A percentile compares a stretch with the other conserved stretches of the same genome.
These are phyloP conservation scores for Coccomyxa subellipsoidea DNA, from an alignment of 163 green algal species.

Conservation along the genomic window DNA sequence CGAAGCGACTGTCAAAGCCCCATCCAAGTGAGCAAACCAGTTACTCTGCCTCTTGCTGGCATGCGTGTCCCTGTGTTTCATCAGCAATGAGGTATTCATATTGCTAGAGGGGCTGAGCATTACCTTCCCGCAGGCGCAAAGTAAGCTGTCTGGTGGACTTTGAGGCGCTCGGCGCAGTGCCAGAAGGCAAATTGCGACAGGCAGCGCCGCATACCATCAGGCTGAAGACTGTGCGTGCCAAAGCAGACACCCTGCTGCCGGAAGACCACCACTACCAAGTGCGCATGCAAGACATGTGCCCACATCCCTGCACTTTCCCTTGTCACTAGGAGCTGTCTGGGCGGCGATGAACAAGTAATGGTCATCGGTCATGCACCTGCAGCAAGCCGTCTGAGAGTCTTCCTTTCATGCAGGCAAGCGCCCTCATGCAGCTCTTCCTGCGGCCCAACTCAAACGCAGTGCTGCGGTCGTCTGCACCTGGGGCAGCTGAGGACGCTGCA, in stretches of 20 bases:
- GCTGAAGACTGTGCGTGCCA: conserved; percentile 13
- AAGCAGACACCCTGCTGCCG: conserved; percentile 51
- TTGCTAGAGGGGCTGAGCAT: no score
- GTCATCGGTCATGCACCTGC: no score
- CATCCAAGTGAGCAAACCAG: neutral
- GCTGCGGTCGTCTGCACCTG: neutral
- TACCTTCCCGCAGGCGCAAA: conserved; percentile 11
- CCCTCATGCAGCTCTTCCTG: conserved; percentile 16
- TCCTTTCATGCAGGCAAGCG: conserved; percentile 11
- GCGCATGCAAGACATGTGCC: neutral
- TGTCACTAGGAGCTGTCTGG: neutral
- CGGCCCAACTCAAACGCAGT: neutral
- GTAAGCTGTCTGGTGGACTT: conserved; percentile 54
- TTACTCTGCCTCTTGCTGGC: neutral
- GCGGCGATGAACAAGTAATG: no score
- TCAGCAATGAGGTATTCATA: no score
- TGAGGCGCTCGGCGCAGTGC: conserved; percentile 37
- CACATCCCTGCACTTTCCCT: no score
- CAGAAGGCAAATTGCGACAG: conserved; percentile 16
- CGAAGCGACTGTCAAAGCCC: neutral
- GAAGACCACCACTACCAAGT: conserved; percentile 58
- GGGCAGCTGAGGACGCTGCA: neutral
- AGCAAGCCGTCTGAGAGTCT: no score
- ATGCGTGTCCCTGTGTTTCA: neutral
- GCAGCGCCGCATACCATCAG: conserved; percentile 20